A percentile compares a stretch with the other conserved stretches of the same genome.
phyloP scores from a whole-genome alignment of 2,329 filamentous ascomycete genomes.

The Alternaria triticimaculans region DNA sequence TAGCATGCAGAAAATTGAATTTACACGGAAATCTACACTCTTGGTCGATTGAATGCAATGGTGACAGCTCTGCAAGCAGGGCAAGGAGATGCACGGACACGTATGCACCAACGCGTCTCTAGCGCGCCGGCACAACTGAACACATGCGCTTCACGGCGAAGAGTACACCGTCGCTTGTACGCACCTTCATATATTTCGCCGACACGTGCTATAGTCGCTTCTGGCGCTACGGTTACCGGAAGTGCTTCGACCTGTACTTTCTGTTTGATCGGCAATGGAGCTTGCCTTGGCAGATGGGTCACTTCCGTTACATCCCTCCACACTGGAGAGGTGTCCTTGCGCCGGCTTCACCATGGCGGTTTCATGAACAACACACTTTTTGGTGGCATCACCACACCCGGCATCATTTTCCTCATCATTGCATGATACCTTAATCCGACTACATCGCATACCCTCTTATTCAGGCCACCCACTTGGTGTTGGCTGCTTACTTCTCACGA shows the following conservation, averaged over 20 bases:
- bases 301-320: slow-evolving; percentile 7
- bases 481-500: background rate
- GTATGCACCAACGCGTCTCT: slow-evolving; percentile 7
- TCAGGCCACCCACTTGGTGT: background rate
- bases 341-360: slow-evolving; percentile 10
- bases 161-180: slow-evolving; percentile 10
- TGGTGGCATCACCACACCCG: background rate
- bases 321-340: slow-evolving; percentile 21
- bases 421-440: background rate
- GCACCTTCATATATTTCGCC: slow-evolving; percentile 8
- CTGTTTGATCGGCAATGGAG: slow-evolving; percentile 12
- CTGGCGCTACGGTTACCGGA: slow-evolving; percentile 10
- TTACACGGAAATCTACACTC: background rate
- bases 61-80: background rate
- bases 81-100: background rate
- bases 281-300: slow-evolving; percentile 21
- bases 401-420: background rate
- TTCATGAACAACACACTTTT: slow-evolving; percentile 1
- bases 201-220: background rate
- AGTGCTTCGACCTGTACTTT: slow-evolving; percentile 4
- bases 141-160: slow-evolving; percentile 5
- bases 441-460: background rate
- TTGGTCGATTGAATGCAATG: background rate
- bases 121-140: slow-evolving; percentile 6
- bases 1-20: background rate